Conservation (phyloP, 257 asterid genomes). For the Parsonsia alboflavescens region DNA sequence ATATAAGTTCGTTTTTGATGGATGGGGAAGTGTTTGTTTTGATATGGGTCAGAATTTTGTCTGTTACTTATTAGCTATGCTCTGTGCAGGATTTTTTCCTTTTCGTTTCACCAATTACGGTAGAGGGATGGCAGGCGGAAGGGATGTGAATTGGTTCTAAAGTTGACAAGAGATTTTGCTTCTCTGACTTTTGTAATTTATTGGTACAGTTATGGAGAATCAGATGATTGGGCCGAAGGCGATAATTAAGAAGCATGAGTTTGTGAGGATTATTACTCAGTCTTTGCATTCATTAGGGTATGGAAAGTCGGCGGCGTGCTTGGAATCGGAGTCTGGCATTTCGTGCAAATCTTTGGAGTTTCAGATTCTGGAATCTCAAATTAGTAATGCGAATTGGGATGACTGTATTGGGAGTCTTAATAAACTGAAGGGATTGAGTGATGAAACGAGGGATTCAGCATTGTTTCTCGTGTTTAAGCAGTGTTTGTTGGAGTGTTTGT, state of each 20-base stretch:
- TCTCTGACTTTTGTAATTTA: neutral
- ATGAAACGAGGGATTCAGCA: slow-evolving; percentile 60
- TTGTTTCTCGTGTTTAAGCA: slow-evolving; percentile 64
- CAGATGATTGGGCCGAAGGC: slow-evolving; percentile 53
- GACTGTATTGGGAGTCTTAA: slow-evolving; percentile 41
- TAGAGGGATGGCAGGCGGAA: neutral
- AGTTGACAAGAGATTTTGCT: neutral
- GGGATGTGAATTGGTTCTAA: neutral
- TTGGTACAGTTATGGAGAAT: slow-evolving; percentile 40
- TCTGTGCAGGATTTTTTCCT: slow-evolving; percentile 10
- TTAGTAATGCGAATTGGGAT: slow-evolving; percentile 60
- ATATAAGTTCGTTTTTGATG: neutral
- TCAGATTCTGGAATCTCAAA: slow-evolving; percentile 43
- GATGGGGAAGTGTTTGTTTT: neutral
- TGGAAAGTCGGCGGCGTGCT: slow-evolving; percentile 52
- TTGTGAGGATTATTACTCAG: slow-evolving; percentile 61
- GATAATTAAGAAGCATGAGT: slow-evolving; percentile 55
- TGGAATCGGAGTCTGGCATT: slow-evolving; percentile 82
- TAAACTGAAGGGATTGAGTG: slow-evolving; percentile 39
- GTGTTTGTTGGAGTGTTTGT: slow-evolving; percentile 61
- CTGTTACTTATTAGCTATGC: neutral
- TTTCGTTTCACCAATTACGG: neutral
- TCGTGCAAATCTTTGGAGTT: slow-evolving; percentile 45
- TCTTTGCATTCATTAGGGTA: slow-evolving; percentile 73
- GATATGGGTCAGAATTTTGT: neutral